Percentiles rank a stretch among this genome's conserved stretches.
Conservation (phyloP, 2,329 filamentous ascomycete species). For the Talaromyces sp. region DNA sequence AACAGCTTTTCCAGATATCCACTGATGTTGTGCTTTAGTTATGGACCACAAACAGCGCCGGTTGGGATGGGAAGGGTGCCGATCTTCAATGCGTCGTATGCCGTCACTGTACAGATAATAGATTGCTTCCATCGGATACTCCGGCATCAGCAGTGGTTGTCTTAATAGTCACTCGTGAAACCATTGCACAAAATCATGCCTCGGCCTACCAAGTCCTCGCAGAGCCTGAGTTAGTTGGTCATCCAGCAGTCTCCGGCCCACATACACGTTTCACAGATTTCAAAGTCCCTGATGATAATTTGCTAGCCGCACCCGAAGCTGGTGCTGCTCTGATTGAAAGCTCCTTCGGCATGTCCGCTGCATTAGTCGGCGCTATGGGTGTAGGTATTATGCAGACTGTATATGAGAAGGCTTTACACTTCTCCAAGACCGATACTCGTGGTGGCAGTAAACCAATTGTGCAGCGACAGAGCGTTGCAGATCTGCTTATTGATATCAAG, state of each 20-base stretch:
- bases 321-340: slow-evolving; percentile 44
- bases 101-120: slow-evolving; percentile 38
- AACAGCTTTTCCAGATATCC: background rate
- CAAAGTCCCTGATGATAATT: slow-evolving; percentile 40
- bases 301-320: slow-evolving; percentile 44
- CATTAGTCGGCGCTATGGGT: slow-evolving; percentile 53
- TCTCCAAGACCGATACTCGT: slow-evolving; percentile 48
- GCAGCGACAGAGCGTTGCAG: slow-evolving; percentile 50
- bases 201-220: slow-evolving; percentile 47
- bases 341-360: slow-evolving; percentile 41
- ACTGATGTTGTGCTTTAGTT: slow-evolving; percentile 30
- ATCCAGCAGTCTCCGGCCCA: slow-evolving; percentile 50
- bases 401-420: slow-evolving; percentile 52
- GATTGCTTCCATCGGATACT: slow-evolving; percentile 41
- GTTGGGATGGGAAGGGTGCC: slow-evolving; percentile 54
- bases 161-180: slow-evolving; percentile 27
- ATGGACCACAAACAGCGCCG: slow-evolving; percentile 55
- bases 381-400: slow-evolving; percentile 54
- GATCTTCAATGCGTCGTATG: slow-evolving; percentile 54
- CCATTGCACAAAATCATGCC: slow-evolving; percentile 45
- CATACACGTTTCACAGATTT: slow-evolving; percentile 30
- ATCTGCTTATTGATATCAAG: slow-evolving; percentile 53
- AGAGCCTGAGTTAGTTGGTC: slow-evolving; percentile 47
- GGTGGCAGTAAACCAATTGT: slow-evolving; percentile 47
- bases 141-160: background rate